These are phyloP conservation scores for Kalanchoe fedtschenkoi DNA, from an alignment of 164 flowering plant genomes.

Conservation along the genomic window DNA sequence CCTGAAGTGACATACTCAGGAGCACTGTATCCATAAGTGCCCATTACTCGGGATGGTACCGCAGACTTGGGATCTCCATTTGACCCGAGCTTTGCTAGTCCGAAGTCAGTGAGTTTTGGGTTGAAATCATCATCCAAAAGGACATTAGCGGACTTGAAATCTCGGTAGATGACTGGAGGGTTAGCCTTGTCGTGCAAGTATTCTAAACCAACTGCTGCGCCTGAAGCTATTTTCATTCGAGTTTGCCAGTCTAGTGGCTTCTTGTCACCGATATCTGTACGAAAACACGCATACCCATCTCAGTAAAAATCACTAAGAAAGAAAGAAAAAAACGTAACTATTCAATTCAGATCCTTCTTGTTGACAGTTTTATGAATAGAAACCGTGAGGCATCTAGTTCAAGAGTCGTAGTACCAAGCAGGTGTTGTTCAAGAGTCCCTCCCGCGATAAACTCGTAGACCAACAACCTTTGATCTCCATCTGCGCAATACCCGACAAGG, in stretches of 20 bases:
- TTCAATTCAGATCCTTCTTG: too few species aligned
- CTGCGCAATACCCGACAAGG: slow-evolving; percentile 1
- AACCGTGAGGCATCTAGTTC: background rate
- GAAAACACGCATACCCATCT: background rate
- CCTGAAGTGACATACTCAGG: slow-evolving; percentile 1
- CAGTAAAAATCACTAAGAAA: background rate
- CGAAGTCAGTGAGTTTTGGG: background rate
- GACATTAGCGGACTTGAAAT: background rate
- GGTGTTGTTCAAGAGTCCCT: background rate
- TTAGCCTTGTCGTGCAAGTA: background rate
- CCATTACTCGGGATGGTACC: slow-evolving; percentile 1
- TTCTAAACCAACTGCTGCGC: background rate
- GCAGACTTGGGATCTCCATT: slow-evolving; percentile 4
- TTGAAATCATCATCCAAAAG: slow-evolving; percentile 1
- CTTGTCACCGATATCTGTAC: background rate
- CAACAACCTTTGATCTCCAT: slow-evolving; percentile 4
- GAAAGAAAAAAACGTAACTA: background rate
- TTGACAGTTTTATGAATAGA: too few species aligned
- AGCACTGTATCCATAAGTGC: slow-evolving; percentile 3
- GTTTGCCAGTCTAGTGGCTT: background rate
- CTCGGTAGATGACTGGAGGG: background rate
- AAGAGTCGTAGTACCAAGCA: background rate
- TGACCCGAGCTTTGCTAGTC: background rate
- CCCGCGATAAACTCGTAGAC: background rate
- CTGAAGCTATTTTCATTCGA: slow-evolving; percentile 1